Evolutionary conservation across 495 filamentous ascomycete species (phyloP).

Genomic region (Tuber melanosporum): DNA sequence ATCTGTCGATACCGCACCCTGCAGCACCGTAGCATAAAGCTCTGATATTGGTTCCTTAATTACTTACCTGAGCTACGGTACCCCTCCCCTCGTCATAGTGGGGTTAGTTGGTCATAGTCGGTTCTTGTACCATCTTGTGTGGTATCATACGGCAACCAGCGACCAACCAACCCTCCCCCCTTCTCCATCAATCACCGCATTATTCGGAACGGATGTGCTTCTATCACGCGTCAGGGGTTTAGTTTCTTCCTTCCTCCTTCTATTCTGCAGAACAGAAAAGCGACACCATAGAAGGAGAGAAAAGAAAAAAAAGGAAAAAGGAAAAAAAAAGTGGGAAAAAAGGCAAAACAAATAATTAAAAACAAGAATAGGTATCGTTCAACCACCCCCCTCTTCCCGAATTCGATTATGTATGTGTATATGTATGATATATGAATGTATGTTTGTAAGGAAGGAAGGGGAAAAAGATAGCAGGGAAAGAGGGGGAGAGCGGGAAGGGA

Average conservation of each 20-base stretch:
- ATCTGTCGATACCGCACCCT: background rate
- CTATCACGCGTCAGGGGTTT: slow-evolving; percentile 12
- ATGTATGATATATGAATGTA: background rate
- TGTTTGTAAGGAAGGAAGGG: background rate
- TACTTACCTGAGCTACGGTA: background rate
- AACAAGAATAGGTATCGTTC: background rate
- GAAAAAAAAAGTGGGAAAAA: background rate
- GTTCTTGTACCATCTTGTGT: slow-evolving; percentile 2
- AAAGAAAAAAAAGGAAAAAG: background rate
- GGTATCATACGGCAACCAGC: background rate
- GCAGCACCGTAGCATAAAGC: background rate
- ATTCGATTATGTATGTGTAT: background rate
- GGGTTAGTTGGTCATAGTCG: background rate
- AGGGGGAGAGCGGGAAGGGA: slow-evolving; percentile 3
- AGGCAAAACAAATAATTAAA: background rate
- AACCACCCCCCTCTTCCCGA: background rate
- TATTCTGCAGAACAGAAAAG: slow-evolving; percentile 2
- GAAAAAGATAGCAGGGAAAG: background rate
- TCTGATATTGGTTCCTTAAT: background rate
- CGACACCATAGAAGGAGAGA: background rate
- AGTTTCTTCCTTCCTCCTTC: background rate
- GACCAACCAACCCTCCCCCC: background rate
- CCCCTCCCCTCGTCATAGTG: background rate
- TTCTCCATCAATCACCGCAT: slow-evolving; percentile 17
- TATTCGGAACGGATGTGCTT: slow-evolving; percentile 48